These are phyloP conservation scores for Hemileccinum impolitum DNA, from an alignment of 768 basidiomycete species.

Conservation along the genomic window DNA sequence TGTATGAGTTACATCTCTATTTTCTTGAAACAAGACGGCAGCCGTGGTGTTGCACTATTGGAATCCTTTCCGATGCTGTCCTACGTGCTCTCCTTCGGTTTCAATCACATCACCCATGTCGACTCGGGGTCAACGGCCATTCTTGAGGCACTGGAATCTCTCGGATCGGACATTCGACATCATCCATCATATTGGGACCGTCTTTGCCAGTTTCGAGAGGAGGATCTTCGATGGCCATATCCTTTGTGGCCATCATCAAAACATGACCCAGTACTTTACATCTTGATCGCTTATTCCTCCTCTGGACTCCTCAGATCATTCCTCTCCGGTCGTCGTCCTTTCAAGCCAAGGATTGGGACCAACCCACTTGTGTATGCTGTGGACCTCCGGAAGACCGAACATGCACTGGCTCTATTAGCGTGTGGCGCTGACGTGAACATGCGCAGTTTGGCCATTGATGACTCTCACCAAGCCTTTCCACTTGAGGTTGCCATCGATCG, in stretches of 20 bases:
- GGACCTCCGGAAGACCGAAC: neutral
- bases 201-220: no score
- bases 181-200: no score
- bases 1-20: neutral
- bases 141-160: neutral
- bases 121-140: neutral
- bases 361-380: conserved; percentile 7
- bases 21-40: neutral
- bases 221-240: no score
- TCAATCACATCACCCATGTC: neutral
- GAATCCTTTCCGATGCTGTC: neutral
- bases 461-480: neutral
- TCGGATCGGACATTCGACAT: neutral
- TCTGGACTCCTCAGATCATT: neutral
- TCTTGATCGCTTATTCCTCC: neutral
- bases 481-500: neutral
- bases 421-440: neutral
- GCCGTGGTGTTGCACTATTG: no score
- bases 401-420: neutral
- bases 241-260: neutral
- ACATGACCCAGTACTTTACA: neutral
- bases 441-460: neutral
- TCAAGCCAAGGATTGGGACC: conserved; percentile 1
- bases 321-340: neutral
- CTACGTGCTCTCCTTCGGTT: neutral